These are phyloP conservation scores for Globomyces pollinis-pini DNA, from an alignment of 192 early-diverging fungal genomes.

Conservation along the genomic window DNA sequence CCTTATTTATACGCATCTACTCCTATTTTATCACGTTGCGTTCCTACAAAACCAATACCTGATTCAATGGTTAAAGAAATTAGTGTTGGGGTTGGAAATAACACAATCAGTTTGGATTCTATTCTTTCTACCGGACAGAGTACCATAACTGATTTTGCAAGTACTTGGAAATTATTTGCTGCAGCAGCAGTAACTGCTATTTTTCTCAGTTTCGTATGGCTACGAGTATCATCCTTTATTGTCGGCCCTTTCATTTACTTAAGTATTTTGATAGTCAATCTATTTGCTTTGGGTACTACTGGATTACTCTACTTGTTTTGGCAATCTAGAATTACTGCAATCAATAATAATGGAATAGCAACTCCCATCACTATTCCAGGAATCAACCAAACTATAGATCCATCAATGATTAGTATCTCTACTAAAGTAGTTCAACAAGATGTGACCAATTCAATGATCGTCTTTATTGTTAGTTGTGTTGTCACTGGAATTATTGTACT, in stretches of 20 bases:
- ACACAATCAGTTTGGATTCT: background rate
- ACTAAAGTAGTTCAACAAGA: background rate
- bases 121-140: background rate
- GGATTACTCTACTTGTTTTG: constrained; percentile 27
- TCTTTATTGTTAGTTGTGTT: constrained; percentile 16
- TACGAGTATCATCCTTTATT: constrained; percentile 23
- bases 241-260: constrained; percentile 26
- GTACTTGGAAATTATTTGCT: background rate
- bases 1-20: background rate
- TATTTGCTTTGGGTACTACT: constrained; percentile 19
- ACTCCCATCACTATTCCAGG: background rate
- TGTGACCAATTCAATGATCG: background rate
- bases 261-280: constrained; percentile 21
- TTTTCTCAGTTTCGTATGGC: constrained; percentile 26
- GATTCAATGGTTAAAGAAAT: background rate
- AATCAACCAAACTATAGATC: background rate
- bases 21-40: constrained; percentile 11
- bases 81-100: background rate
- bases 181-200: constrained; percentile 8
- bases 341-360: background rate
- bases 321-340: constrained; percentile 5
- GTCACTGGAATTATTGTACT: constrained; percentile 30
- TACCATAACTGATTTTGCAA: background rate
- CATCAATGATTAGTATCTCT: background rate
- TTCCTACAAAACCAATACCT: constrained; percentile 3